Conservation (phyloP, 345 rosid species). For the Cardamine chenopodiifolia region DNA sequence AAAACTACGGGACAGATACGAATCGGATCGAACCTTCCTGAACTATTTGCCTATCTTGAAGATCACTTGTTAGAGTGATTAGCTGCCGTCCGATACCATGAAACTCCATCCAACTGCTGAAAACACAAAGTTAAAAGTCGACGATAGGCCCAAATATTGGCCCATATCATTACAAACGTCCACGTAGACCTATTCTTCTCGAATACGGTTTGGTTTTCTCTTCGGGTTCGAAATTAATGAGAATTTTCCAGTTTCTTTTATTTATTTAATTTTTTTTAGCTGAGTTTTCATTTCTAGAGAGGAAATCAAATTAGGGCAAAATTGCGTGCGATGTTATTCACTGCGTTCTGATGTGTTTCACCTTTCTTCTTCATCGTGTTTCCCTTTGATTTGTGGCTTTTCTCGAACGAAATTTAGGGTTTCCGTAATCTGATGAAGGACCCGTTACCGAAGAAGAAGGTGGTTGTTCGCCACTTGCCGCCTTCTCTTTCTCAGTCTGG, state of each 20-base stretch:
- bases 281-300: background rate
- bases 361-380: constrained; percentile 23
- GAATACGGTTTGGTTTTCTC: background rate
- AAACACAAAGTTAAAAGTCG: background rate
- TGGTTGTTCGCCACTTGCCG: constrained; percentile 75
- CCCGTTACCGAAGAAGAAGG: constrained; percentile 56
- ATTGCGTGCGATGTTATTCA: constrained; percentile 25
- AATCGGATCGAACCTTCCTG: background rate
- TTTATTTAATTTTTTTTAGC: background rate
- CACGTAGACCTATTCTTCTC: constrained; percentile 9
- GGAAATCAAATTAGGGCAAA: constrained; percentile 39
- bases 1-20: background rate
- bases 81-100: background rate
- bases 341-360: constrained; percentile 35
- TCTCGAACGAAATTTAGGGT: constrained; percentile 2
- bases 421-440: constrained; percentile 48
- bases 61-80: background rate
- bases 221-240: constrained; percentile 18
- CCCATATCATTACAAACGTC: background rate
- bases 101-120: background rate
- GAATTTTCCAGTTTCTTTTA: background rate
- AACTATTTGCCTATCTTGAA: too few relatives aligned
- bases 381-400: background rate
- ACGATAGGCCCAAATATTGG: constrained; percentile 15
- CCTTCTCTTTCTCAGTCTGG: constrained; percentile 65